Base-by-base conservation (phyloP, 345 rosid genomes). In the Cardiospermum halicacabum region DNA sequence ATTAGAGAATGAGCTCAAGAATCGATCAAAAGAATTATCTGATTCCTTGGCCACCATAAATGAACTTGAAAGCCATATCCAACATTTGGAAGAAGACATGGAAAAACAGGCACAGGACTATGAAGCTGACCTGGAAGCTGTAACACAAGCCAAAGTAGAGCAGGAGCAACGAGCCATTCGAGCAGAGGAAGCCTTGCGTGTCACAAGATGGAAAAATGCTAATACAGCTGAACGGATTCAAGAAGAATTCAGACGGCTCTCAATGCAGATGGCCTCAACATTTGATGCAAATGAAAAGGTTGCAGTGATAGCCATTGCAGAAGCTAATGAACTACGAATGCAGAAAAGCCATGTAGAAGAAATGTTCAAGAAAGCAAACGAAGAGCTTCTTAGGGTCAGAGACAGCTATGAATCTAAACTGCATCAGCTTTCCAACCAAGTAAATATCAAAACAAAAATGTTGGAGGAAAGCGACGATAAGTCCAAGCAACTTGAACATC, bases 141-240 rank as follows among this genome's bases (percentile, higher is more conserved):
- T 91, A 58, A 91, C 84, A 0, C 63, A 4, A 54, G 83, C 76
- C 64, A 94, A 80, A 83, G 62, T 78, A 53, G 72, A 87, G 77
- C 92, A 85, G 76, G 96, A 94, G 77, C 85, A 87, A 74, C 82
- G 93, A 79, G 96, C 93, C 40, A 91, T 94, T 50, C 73, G 39
- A 69, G 96, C 96, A 0, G 97, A 91, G 83, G 92, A 84, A 80
- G 81, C 84, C 40, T 67, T 94, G 82, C 73, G 83, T 56, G 77
- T 67, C 66, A 80, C 85, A 45, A 83, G 82, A 76, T 78, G 77
- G 89, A 94, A 78, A 73, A 89, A 91, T 64, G 88, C 83, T 39
- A 73, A 75, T 67, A 79, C 86, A 24, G 99, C 97, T 7, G 91
- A 83, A 76, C 83, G 82, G 69, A 81, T 91, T 37, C 97, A 91